Percentiles rank a stretch among this genome's conserved stretches.
Conservation (phyloP, 2,329 filamentous ascomycete species). For the Sarocladium strictum region DNA sequence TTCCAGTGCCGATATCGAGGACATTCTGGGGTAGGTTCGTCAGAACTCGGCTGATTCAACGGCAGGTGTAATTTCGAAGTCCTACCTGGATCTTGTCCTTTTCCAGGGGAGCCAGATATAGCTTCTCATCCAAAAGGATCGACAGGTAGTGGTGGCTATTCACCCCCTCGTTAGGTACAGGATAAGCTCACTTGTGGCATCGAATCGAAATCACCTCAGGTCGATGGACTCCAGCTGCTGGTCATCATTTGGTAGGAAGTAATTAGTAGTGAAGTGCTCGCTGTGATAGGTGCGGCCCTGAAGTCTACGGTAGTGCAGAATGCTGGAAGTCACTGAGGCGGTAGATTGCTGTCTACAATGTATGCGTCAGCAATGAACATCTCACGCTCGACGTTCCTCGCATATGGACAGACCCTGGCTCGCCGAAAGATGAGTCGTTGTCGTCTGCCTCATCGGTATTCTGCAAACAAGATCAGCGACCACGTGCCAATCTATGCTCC, state of each 20-base stretch:
- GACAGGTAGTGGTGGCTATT: constrained; percentile 11
- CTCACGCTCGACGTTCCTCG: not conserved
- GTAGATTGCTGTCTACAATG: constrained; percentile 11
- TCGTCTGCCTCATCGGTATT: not conserved
- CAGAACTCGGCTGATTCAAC: not conserved
- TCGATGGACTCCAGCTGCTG: constrained; percentile 17
- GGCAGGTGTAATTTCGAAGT: not conserved
- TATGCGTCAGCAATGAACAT: not conserved
- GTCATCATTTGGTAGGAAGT: constrained; percentile 19
- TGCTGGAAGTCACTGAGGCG: constrained; percentile 22
- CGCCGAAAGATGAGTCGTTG: not conserved
- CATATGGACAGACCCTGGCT: not conserved
- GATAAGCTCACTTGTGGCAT: not conserved
- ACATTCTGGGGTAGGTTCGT: constrained; percentile 31
- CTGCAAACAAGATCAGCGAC: not conserved
- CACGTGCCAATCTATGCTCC: not conserved
- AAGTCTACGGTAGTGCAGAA: constrained; percentile 22
- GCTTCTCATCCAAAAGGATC: constrained; percentile 8
- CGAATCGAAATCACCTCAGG: not conserved
- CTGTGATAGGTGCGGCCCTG: constrained; percentile 24
- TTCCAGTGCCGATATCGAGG: constrained; percentile 44
- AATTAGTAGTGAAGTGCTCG: constrained; percentile 12
- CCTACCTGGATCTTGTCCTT: constrained; percentile 10
- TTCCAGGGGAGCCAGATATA: constrained; percentile 10
- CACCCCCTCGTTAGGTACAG: not conserved